Evolutionary conservation across 192 early-diverging fungal species (phyloP), one percentile per base, ranked within the genome.

Genomic region (Backusella tarrabulga): DNA sequence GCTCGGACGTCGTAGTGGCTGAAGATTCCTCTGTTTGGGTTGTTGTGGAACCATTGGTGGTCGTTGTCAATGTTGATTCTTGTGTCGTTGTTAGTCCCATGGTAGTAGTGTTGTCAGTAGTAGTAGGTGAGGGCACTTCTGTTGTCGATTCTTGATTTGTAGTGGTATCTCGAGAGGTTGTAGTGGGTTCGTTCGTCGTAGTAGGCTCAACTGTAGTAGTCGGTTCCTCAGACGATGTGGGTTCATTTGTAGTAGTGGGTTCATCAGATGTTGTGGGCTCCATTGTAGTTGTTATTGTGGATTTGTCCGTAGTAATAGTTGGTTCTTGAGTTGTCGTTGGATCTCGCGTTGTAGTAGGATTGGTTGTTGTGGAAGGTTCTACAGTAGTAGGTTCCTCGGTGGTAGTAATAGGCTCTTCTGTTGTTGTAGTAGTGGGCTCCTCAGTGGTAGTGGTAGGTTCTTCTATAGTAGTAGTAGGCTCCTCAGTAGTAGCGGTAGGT

Each of bases 1-100:
- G 34, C 34, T 69, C 68, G 36, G 68, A 69, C 68, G n/a, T 69
- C 6, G 35, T 69, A 69, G 34, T 38, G 38, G 34, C 68, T 35
- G 68, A 41, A 6, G 56, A 12, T 63, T 63, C 56, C 56, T 63
- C 56, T 29, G 56, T 63, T 63, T 63, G 56, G 56, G 23, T 63
- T 29, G 23, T 63, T 63, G 56, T 63, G 56, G 23, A 63, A 63
- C 56, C 56, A 63, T 23, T 12, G 9, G 8, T 29, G 56, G 56
- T 29, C 4, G 21, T 29, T 63, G 56, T 63, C 56, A 63, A 29
- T 12, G 56, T 63, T 29, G 56, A 14, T 29, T 29, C 26, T 29
- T 63, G 9, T 14, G 21, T 63, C 2, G 56, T 63, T 9, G 56
- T 63, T 29, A 12, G 56, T 29, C 1, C 56, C 26, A 29, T 26